Conservation (phyloP, 352 stramenopile species). For the Globisporangium cylindrosporum region DNA sequence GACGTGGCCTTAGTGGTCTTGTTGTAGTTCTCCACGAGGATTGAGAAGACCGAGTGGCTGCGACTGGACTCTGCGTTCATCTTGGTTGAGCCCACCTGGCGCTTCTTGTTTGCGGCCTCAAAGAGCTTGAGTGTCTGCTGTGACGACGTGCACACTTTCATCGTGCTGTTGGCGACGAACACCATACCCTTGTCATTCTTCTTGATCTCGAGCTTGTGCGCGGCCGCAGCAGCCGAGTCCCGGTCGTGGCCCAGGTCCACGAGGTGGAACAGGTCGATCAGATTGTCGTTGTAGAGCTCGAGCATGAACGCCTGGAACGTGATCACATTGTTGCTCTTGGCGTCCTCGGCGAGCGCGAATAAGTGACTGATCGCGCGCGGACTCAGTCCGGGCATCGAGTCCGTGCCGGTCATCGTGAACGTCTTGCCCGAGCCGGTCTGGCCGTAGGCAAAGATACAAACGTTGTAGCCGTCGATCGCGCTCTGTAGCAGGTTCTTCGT, state of each 20-base stretch:
- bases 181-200: constrained; percentile 92
- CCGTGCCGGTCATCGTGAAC: constrained; percentile 90
- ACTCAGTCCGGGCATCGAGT: constrained; percentile 76
- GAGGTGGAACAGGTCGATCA: constrained; percentile 88
- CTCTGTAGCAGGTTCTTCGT: constrained; percentile 90
- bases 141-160: constrained; percentile 65
- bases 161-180: constrained; percentile 82
- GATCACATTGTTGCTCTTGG: constrained; percentile 47
- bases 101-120: constrained; percentile 83
- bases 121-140: constrained; percentile 87
- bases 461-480: constrained; percentile 90
- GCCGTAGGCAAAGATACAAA: constrained; percentile 94
- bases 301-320: constrained; percentile 88
- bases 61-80: constrained; percentile 92
- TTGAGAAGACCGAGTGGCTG: constrained; percentile 89
- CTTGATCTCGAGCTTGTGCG: constrained; percentile 92
- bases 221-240: constrained; percentile 20
- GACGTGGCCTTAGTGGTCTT: constrained; percentile 84
- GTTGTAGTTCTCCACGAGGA: constrained; percentile 89
- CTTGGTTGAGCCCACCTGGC: constrained; percentile 89
- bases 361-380: constrained; percentile 86
- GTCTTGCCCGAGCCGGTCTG: constrained; percentile 93
- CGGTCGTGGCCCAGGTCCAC: constrained; percentile 57
- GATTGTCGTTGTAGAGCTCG: constrained; percentile 91
- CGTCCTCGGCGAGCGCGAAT: constrained; percentile 66